These are phyloP conservation scores for Yamadazyma triangularis DNA, from an alignment of 1,139 yeast species.

Conservation along the genomic window DNA sequence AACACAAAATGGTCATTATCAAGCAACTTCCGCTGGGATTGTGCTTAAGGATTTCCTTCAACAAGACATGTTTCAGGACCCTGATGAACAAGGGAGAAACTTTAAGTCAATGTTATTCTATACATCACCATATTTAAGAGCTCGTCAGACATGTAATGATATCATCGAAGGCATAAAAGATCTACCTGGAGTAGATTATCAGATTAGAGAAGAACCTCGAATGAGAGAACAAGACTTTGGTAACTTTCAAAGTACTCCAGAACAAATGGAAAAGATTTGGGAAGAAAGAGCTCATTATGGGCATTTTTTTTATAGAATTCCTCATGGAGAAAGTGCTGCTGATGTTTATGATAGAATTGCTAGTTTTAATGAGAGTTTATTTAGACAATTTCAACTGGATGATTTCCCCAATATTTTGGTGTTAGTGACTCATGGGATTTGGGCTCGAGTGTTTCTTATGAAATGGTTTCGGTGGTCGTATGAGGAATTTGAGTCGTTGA, in stretches of 20 bases:
- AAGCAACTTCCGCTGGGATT: constrained; percentile 66
- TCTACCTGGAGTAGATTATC: constrained; percentile 43
- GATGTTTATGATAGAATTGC: constrained; percentile 90
- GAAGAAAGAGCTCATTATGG: constrained; percentile 84
- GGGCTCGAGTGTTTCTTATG: constrained; percentile 90
- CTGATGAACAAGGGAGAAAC: constrained; percentile 9
- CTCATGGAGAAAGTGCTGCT: constrained; percentile 93
- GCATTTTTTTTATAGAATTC: constrained; percentile 85
- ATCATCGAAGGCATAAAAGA: constrained; percentile 57
- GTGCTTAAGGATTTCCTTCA: constrained; percentile 49
- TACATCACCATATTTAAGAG: constrained; percentile 79
- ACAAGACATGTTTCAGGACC: constrained; percentile 38
- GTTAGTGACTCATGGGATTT: constrained; percentile 86
- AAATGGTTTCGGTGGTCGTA: constrained; percentile 92
- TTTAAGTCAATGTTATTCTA: constrained; percentile 49
- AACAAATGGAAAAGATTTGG: constrained; percentile 77
- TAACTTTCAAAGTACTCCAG: constrained; percentile 75
- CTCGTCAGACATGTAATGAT: constrained; percentile 75
- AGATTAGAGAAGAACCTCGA: constrained; percentile 78
- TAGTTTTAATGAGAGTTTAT: constrained; percentile 81
- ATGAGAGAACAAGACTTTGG: constrained; percentile 95
- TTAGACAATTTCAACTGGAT: constrained; percentile 68
- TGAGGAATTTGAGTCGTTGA: constrained; percentile 78
- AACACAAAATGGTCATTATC: constrained; percentile 63
- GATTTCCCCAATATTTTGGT: constrained; percentile 72